Base-by-base conservation (phyloP, 306 rosid genomes). In the Elaeagnus macrophylla region DNA sequence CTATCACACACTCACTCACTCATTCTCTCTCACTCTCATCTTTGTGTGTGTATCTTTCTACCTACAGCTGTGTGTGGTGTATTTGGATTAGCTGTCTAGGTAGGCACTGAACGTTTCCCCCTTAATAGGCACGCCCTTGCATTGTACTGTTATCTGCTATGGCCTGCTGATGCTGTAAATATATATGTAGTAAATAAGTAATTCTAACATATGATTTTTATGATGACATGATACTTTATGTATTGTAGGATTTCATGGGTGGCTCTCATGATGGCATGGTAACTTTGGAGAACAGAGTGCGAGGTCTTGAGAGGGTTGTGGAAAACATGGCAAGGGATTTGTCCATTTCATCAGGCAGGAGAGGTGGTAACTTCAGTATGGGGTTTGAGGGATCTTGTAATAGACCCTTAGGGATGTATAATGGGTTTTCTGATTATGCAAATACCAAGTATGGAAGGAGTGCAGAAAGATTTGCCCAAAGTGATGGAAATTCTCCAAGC, bases 231-330 rank as follows among this genome's bases (percentile, higher is more conserved):
- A 25, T 25, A 25, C 4, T 3, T 65, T 46, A 18, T 54, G 42
- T 56, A 48, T 78, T 74, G 76, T 77, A 93, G 99, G 99, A 84
- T 80, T 93, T 93, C 82, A 93, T 93, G 95, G 99, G 96, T 48
- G 99, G 96, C n/a, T 93, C 96, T 39, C 99, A 87, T 75, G 94
- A 93, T 76, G 59, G 85, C 76, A 93, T 93, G 96, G 70, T 93
- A 56, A 93, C 96, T 65, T 68, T 93, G 69, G 99, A 93, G 81
- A 93, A 93, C 66, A 78, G 99, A 69, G 99, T 93, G 48, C 77
- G 95, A 43, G 99, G 95, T 19, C 99, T 93, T 49, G 99, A 93
- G 84, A 84, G 99, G 72, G 76, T 93, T 50, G 96, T 93, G 54
- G 99, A 87, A 66, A 95, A 93, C 74, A 80, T 93, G 96, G 89